Conservation (phyloP, 2,329 filamentous ascomycete genomes). For the Hymenoscyphus salicellus region DNA sequence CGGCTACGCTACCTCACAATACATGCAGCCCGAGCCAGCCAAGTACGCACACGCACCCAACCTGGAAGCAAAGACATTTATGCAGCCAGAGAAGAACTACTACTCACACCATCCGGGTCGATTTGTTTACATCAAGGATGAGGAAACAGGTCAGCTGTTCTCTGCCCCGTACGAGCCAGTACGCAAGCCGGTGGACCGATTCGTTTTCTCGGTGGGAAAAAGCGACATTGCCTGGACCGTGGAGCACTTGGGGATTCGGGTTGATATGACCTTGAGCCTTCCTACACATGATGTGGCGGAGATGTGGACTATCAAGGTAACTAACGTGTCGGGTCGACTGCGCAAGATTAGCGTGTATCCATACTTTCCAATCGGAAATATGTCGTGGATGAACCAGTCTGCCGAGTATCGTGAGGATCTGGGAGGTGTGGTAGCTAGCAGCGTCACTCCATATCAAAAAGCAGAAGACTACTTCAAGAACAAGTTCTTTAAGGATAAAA, state of each 20-base stretch:
- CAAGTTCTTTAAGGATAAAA: conserved; percentile 55
- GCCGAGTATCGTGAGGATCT: conserved; percentile 50
- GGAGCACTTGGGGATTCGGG: conserved; percentile 48
- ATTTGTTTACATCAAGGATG: conserved; percentile 58
- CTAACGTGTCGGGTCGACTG: conserved; percentile 45
- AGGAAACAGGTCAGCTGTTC: conserved; percentile 49
- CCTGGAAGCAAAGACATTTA: conserved; percentile 57
- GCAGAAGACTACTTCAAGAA: conserved; percentile 56
- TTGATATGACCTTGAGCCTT: conserved; percentile 51
- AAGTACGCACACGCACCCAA: conserved; percentile 60
- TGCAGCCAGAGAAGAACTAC: conserved; percentile 60
- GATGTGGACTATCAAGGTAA: conserved; percentile 53
- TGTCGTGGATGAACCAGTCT: conserved; percentile 62
- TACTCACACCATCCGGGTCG: conserved; percentile 57
- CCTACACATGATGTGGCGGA: conserved; percentile 55
- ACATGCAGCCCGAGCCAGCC: conserved; percentile 59
- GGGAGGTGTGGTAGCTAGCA: conserved; percentile 49
- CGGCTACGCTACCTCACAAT: conserved; percentile 56
- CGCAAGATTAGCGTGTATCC: conserved; percentile 53
- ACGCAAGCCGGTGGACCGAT: conserved; percentile 46
- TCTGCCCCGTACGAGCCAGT: conserved; percentile 57
- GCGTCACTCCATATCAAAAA: conserved; percentile 57
- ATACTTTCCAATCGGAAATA: conserved; percentile 58
- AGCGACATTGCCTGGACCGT: conserved; percentile 54
- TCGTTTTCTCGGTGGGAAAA: conserved; percentile 53